phyloP scores from a whole-genome alignment of 2,329 filamentous ascomycete species.

The Fusarium buharicum region DNA sequence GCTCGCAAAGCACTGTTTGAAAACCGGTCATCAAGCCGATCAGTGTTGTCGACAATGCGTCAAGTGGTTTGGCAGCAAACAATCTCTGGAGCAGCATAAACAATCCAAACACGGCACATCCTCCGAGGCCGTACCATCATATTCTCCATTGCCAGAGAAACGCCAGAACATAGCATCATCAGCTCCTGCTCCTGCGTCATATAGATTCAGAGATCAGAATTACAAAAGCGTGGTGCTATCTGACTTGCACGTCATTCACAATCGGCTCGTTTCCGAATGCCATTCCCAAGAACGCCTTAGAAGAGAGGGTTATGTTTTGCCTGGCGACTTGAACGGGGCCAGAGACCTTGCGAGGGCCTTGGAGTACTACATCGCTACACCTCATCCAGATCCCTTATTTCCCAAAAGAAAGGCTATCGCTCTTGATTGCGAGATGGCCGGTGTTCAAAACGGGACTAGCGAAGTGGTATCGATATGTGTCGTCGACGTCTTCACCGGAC shows the following conservation, averaged over 20 bases:
- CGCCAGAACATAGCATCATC: not conserved
- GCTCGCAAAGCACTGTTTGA: not conserved
- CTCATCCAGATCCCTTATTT: not conserved
- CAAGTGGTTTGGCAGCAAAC: conserved; percentile 3
- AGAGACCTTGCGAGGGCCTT: not conserved
- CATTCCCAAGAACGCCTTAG: conserved; percentile 4
- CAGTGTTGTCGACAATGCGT: conserved; percentile 9
- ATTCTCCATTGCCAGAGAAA: not conserved
- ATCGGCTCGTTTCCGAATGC: not conserved
- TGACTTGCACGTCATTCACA: not conserved
- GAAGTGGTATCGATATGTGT: conserved; percentile 17
- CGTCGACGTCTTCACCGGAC: conserved; percentile 22
- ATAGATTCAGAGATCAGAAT: not conserved
- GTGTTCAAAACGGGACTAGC: not conserved
- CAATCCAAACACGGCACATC: not conserved
- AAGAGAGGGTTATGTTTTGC: conserved; percentile 10
- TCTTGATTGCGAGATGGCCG: conserved; percentile 22
- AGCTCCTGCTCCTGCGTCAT: not conserved
- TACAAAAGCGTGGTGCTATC: not conserved
- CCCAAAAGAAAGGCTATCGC: conserved; percentile 21
- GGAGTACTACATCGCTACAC: not conserved
- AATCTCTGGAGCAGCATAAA: conserved; percentile 6
- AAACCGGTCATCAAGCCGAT: not conserved
- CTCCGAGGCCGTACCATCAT: not conserved
- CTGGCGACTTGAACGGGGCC: not conserved